Percentiles rank a stretch among this genome's conserved stretches.
These are phyloP conservation scores for Ramularia endophylla DNA, from an alignment of 2,329 filamentous ascomycete species.

Conservation along the genomic window DNA sequence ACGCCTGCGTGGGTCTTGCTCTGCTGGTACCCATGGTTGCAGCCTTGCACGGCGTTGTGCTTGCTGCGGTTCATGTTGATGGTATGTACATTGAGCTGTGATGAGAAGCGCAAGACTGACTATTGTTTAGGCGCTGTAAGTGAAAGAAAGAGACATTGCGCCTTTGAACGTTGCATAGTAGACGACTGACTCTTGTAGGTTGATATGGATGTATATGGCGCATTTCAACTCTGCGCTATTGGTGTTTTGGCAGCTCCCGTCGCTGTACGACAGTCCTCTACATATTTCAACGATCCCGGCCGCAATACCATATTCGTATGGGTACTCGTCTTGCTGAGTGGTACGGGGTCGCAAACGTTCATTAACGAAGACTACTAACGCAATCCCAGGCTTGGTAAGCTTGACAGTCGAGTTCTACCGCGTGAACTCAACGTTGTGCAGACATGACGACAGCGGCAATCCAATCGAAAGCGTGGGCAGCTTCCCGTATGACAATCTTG, in stretches of 20 bases:
- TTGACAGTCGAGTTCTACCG: constrained; percentile 61
- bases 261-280: constrained; percentile 55
- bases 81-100: too few species aligned
- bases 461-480: constrained; percentile 31
- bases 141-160: too few species aligned
- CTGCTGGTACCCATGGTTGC: constrained; percentile 59
- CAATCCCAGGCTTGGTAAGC: constrained; percentile 48
- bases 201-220: constrained; percentile 63
- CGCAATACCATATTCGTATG: constrained; percentile 63
- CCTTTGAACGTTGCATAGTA: too few species aligned
- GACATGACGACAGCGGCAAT: constrained; percentile 33
- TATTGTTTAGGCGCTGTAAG: too few species aligned
- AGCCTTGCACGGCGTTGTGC: constrained; percentile 57
- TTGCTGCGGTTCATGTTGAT: constrained; percentile 54
- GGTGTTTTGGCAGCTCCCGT: constrained; percentile 59
- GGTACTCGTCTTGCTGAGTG: constrained; percentile 56
- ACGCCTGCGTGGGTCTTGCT: constrained; percentile 58
- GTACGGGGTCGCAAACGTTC: constrained; percentile 32
- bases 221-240: constrained; percentile 62
- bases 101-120: too few species aligned
- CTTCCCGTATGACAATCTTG: constrained; percentile 45
- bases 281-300: constrained; percentile 59
- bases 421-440: constrained; percentile 41
- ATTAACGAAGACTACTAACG: not conserved
- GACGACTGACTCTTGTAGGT: constrained; percentile 37